A percentile compares a stretch with the other conserved stretches of the same genome.
phyloP scores from a whole-genome alignment of 345 rosid species.

The Citrus sinensis region DVS_A1.0 CM039161.1:21684501-21685000 shows the following conservation, averaged over 20 bases:
- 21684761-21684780: conserved; percentile 32
- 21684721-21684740: conserved; percentile 26
- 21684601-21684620: conserved; percentile 23
- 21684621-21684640: conserved; percentile 22
- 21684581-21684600: conserved; percentile 25
- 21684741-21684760: conserved; percentile 31
- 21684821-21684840: conserved; percentile 14
- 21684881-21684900: too few relatives aligned
- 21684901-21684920: not conserved
- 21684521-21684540: not conserved
- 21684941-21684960: too few relatives aligned
- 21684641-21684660: conserved; percentile 23
- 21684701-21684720: conserved; percentile 23
- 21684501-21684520: conserved; percentile 9
- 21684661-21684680: conserved; percentile 30
- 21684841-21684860: conserved; percentile 19
- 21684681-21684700: conserved; percentile 29
- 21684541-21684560: not conserved
- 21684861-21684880: not conserved
- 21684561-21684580: conserved; percentile 14
- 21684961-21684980: too few relatives aligned
- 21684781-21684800: conserved; percentile 32
- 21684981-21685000: too few relatives aligned
- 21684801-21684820: conserved; percentile 12
- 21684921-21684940: too few relatives aligned